Evolutionary conservation across 352 stramenopile species (phyloP), one percentile per base, ranked within the genome.

Genomic region (Pythium oligandrum): DNA sequence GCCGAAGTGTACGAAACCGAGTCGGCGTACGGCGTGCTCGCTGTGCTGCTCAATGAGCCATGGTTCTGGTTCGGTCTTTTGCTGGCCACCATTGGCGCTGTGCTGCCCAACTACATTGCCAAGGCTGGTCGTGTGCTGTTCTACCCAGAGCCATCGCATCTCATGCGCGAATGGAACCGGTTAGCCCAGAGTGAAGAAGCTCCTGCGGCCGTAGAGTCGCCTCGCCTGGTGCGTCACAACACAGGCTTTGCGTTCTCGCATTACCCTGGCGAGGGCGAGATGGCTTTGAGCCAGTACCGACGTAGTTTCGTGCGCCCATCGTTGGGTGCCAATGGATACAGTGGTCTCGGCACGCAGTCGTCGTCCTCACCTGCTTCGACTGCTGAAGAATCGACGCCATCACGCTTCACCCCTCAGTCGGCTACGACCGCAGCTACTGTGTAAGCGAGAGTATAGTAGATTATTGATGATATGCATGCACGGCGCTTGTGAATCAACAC

Each of bases 161-260:
- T 95, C 51, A 95, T 95, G 86, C 83, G 86, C 17, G 86, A 95
- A 62, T 95, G 86, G 86, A 95, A 95, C 61, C 80, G 80, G 40
- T 39, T 93, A 61, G 77, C 81, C n/a, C 91, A 91, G 63, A 66
- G 71, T 17, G 78, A 90, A 55, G 80, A 91, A 35, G 64, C 76
- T 0, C 69, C 71, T 1, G 61, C 78, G 37, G 53, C 76, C 8
- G 55, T 82, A 57, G 75, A 93, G 12, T 88, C 80, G 1, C 82
- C 84, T 2, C 74, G 84, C 0, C 73, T 95, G 12, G 78, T 95
- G 44, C 85, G 85, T n/a, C 75, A 73, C 40, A 90, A 90, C 52
- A 93, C 85, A 10, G 85, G 85, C 36, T 95, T 95, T 66, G 85
- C 85, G 3, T 95, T 93, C 64, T 95, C 85, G 39, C 73, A 93